Conservation (phyloP, 2,329 filamentous ascomycete genomes). For the Metarhizium sp. region DNA sequence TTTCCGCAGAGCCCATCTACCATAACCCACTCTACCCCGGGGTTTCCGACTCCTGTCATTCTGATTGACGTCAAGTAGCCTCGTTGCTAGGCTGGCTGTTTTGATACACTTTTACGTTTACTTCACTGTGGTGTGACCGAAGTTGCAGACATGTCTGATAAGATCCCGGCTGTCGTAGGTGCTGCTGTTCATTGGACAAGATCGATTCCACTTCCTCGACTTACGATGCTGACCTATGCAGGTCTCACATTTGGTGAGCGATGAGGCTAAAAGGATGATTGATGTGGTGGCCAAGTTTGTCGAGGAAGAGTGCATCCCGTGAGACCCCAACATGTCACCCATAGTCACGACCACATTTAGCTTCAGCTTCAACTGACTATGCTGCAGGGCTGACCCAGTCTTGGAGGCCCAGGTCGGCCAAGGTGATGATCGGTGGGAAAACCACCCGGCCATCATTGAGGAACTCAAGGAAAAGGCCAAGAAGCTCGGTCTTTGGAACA, state of each 20-base stretch:
- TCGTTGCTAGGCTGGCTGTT: not conserved
- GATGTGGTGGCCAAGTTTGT: slow-evolving; percentile 93
- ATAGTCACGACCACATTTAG: not conserved
- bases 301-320: slow-evolving; percentile 87
- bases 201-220: not conserved
- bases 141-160: slow-evolving; percentile 18
- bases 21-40: not conserved
- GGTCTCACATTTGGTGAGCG: slow-evolving; percentile 59
- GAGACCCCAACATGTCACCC: slow-evolving; percentile 17
- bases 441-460: slow-evolving; percentile 74
- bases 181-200: not conserved
- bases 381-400: slow-evolving; percentile 61
- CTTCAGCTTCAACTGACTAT: slow-evolving; percentile 3
- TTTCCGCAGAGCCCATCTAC: not conserved
- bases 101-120: not conserved
- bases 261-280: slow-evolving; percentile 72
- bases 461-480: slow-evolving; percentile 79
- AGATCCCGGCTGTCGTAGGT: slow-evolving; percentile 24
- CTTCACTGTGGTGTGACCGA: not conserved
- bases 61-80: not conserved
- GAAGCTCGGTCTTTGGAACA: slow-evolving; percentile 88
- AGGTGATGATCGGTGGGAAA: slow-evolving; percentile 68
- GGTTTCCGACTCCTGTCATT: not conserved
- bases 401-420: slow-evolving; percentile 71
- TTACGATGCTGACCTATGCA: slow-evolving; percentile 12